Conservation (phyloP, 2,329 filamentous ascomycete species). For the Chaetothyriales sp. region DNA sequence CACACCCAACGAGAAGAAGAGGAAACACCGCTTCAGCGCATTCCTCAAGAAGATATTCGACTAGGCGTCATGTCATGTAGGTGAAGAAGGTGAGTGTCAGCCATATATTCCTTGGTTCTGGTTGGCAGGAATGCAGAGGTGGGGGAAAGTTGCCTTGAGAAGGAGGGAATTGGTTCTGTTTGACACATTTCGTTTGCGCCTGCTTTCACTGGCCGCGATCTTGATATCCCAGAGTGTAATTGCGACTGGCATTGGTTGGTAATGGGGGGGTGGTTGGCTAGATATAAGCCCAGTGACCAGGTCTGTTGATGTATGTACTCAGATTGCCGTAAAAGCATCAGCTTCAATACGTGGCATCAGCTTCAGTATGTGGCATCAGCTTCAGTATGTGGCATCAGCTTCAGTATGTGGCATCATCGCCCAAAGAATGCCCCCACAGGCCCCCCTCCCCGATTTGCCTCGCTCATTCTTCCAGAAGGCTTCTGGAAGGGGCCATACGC, state of each 20-base stretch:
- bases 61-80: constrained; percentile 14
- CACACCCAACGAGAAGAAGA: constrained; percentile 45
- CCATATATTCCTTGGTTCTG: too few relatives aligned
- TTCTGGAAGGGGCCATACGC: neutral
- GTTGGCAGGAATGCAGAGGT: neutral
- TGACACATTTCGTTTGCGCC: neutral
- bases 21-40: constrained; percentile 53
- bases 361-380: too few relatives aligned
- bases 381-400: too few relatives aligned
- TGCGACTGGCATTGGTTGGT: neutral
- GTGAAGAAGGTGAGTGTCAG: neutral
- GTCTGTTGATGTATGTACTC: too few relatives aligned
- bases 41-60: constrained; percentile 46
- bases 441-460: too few relatives aligned
- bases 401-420: too few relatives aligned
- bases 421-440: too few relatives aligned
- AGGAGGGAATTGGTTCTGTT: neutral
- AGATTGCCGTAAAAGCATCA: too few relatives aligned
- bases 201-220: neutral
- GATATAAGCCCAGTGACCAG: too few relatives aligned
- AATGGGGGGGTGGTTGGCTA: neutral
- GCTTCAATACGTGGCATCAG: too few relatives aligned
- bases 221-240: neutral
- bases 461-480: neutral
- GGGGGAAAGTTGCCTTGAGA: neutral